Conservation (phyloP, 163 green algal species). For the Scenedesmus sp. region DNA sequence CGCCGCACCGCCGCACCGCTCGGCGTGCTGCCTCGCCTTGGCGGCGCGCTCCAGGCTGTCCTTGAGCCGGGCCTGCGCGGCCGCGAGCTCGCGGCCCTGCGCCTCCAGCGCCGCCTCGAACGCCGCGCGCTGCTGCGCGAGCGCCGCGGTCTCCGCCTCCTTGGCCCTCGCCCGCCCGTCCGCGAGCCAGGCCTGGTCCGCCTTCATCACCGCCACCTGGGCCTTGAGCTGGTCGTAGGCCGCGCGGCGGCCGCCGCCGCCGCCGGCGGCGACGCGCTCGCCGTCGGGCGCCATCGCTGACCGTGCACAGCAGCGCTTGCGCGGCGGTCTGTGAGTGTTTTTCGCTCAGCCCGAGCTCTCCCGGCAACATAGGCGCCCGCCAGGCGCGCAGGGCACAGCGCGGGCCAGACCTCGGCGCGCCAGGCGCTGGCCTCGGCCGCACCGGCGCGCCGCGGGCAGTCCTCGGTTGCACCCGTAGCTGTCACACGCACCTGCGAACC, state of each 20-base stretch:
- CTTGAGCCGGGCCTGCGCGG: slow-evolving; percentile 20
- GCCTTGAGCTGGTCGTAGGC: slow-evolving; percentile 39
- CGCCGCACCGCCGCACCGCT: not conserved
- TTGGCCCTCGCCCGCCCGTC: not conserved
- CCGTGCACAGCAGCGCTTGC: not conserved
- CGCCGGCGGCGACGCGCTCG: too few relatives aligned
- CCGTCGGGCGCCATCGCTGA: too few relatives aligned
- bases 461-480: too few relatives aligned
- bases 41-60: slow-evolving; percentile 29
- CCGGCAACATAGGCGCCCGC: too few relatives aligned
- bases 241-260: not conserved
- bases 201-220: slow-evolving; percentile 31
- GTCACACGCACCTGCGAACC: too few relatives aligned
- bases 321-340: not conserved
- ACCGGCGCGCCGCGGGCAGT: too few relatives aligned
- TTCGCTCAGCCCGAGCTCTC: too few relatives aligned
- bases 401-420: too few relatives aligned
- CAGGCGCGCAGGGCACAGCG: too few relatives aligned
- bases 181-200: not conserved
- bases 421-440: too few relatives aligned
- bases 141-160: slow-evolving; percentile 23
- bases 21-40: slow-evolving; percentile 26
- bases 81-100: not conserved
- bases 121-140: slow-evolving; percentile 28
- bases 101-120: slow-evolving; percentile 9